Evolutionary conservation across 164 flowering plant genomes (phyloP).

Genomic region (Paratinospora sagittata): DNA sequence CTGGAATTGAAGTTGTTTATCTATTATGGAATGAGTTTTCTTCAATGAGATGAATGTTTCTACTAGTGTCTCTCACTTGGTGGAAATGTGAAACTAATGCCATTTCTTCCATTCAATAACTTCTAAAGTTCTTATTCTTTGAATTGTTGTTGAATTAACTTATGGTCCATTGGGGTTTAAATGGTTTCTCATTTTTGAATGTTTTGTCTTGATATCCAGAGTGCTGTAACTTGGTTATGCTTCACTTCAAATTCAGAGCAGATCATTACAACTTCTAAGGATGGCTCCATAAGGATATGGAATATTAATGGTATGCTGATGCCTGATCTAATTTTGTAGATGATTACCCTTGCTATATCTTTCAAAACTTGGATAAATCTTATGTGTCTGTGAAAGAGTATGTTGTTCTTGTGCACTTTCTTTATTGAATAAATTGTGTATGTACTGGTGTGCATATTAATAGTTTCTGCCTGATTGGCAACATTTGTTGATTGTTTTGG

Average conservation of each 20-base stretch:
- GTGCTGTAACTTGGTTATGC: constrained; percentile 99
- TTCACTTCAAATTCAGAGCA: constrained; percentile 79
- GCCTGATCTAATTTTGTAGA: neutral
- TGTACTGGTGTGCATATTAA: neutral
- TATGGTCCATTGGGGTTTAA: neutral
- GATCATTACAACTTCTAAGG: constrained; percentile 90
- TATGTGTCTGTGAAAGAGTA: neutral
- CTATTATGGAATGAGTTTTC: neutral
- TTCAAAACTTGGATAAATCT: neutral
- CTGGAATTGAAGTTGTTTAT: neutral
- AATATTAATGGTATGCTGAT: constrained; percentile 77
- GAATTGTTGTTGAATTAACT: neutral
- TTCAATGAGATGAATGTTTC: neutral
- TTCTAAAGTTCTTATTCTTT: too few relatives aligned
- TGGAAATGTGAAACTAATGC: neutral
- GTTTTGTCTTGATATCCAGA: constrained; percentile 39
- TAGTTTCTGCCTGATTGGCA: neutral
- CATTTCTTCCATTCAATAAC: neutral
- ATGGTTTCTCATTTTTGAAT: constrained; percentile 3
- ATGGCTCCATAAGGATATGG: constrained; percentile 88
- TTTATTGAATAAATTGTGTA: neutral
- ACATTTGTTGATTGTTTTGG: too few relatives aligned
- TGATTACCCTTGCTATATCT: neutral
- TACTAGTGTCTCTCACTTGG: neutral
- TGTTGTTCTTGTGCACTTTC: neutral